Conservation (phyloP, 2,329 filamentous ascomycete species). For the Chrysosporium queenslandicum region DNA sequence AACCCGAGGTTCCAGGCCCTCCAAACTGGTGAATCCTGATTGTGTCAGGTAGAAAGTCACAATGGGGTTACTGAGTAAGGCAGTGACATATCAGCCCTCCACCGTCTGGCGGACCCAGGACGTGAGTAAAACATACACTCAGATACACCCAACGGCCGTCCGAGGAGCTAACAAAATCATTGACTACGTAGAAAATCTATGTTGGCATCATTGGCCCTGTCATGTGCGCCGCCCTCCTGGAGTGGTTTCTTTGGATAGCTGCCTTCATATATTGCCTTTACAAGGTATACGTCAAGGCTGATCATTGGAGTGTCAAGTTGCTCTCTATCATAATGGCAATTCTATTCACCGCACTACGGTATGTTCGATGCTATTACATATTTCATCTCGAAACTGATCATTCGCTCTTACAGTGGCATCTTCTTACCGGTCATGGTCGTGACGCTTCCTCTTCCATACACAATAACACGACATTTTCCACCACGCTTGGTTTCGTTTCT, state of each 20-base stretch:
- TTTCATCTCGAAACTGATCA: conserved; percentile 11
- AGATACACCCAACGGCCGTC: too few species aligned
- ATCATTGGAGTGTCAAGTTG: conserved; percentile 71
- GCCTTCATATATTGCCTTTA: conserved; percentile 84
- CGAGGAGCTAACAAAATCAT: neutral
- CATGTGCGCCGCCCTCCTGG: conserved; percentile 74
- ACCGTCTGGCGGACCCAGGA: conserved; percentile 30
- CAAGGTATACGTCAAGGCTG: conserved; percentile 82
- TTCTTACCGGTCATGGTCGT: conserved; percentile 93
- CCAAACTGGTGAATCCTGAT: neutral
- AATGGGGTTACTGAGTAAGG: neutral
- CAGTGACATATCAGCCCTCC: conserved; percentile 9
- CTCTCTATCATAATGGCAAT: conserved; percentile 66
- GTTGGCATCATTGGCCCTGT: conserved; percentile 68
- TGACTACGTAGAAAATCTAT: conserved; percentile 61
- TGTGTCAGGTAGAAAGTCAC: neutral
- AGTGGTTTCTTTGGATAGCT: conserved; percentile 93
- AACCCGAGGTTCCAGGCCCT: neutral
- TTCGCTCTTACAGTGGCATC: conserved; percentile 48
- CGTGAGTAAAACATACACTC: conserved; percentile 24
- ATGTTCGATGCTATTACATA: conserved; percentile 23
- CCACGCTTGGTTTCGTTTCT: conserved; percentile 56
- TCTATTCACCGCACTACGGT: conserved; percentile 68
- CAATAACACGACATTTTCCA: conserved; percentile 65
- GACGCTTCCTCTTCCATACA: conserved; percentile 69